phyloP scores from a whole-genome alignment of 305 asterid genomes.

The Rubia occidens region DNA sequence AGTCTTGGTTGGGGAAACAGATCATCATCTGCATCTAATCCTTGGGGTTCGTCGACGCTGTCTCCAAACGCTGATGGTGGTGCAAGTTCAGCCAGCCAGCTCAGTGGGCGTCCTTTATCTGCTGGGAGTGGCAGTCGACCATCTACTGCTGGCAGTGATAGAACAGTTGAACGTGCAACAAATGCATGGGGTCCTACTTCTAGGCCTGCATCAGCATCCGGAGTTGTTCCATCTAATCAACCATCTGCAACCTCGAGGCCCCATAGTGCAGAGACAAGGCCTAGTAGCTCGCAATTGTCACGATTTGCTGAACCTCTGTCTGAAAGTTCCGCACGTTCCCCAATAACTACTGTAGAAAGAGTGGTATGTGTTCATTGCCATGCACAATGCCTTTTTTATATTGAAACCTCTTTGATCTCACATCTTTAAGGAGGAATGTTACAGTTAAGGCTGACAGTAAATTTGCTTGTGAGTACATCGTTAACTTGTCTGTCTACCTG shows the following conservation, averaged over 20 bases:
- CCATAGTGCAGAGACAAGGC: constrained; percentile 88
- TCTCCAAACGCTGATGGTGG: constrained; percentile 81
- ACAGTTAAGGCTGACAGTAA: not conserved
- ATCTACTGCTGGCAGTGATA: constrained; percentile 87
- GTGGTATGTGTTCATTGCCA: constrained; percentile 42
- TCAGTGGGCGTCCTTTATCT: constrained; percentile 79
- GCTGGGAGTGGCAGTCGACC: constrained; percentile 95
- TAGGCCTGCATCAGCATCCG: constrained; percentile 96
- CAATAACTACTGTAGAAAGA: constrained; percentile 51
- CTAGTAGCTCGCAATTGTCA: constrained; percentile 82
- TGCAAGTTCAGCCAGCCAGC: constrained; percentile 62
- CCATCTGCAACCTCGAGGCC: constrained; percentile 68
- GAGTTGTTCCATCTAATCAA: constrained; percentile 63
- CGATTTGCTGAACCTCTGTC: constrained; percentile 79
- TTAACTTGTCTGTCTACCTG: not conserved
- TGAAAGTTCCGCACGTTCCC: constrained; percentile 52
- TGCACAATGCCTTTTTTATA: not conserved
- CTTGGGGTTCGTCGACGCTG: constrained; percentile 64
- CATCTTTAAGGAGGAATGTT: not conserved
- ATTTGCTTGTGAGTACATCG: not conserved
- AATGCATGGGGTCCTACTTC: constrained; percentile 79
- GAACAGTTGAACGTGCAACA: constrained; percentile 49
- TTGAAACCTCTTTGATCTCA: constrained; percentile 9
- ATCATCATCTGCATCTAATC: constrained; percentile 74
- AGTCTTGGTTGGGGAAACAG: constrained; percentile 92